Base-by-base conservation (phyloP, 2,329 filamentous ascomycete species). In the Colletotrichum tofieldiae region DNA sequence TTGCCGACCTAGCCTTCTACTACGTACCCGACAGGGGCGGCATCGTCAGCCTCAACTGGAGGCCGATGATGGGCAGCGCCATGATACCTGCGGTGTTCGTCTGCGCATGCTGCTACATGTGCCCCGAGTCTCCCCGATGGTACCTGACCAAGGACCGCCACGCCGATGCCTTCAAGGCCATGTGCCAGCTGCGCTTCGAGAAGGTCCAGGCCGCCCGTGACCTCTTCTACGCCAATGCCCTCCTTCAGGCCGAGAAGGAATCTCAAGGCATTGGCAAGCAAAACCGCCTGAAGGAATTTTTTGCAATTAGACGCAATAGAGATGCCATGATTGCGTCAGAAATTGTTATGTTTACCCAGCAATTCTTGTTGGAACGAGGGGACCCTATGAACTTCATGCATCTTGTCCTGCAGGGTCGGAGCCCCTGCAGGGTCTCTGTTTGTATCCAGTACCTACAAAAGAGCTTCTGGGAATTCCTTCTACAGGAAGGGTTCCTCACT, bases 321-420 rank as follows among this genome's bases (percentile, higher is more conserved):
- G 88, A 90, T 65, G 90, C 89, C 2, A 85, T 90, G 81, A 75
- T 90, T 20, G 90, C 89, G 1, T 90, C 88, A 0, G 84, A 90
- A 76, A 86, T 91, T 52, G 89, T 91, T 71, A 92, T 92, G 90
- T 92, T 91, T 73, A 88, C 91, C 86, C 90, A 93, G 76, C 90
- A 92, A 43, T 62, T 73, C n/a, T n/a, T n/a, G n/a, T n/a, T n/a
- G n/a, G n/a, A n/a, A n/a, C n/a, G n/a, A n/a, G n/a, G n/a, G n/a
- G n/a, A n/a, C n/a, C n/a, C n/a, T n/a, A n/a, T n/a, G n/a, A n/a
- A n/a, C n/a, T n/a, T n/a, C n/a, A n/a, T n/a, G n/a, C n/a, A n/a
- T n/a, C n/a, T n/a, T n/a, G n/a, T n/a, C n/a, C n/a, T n/a, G n/a
- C n/a, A n/a, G n/a, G n/a, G n/a, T n/a, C n/a, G n/a, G n/a, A n/a